Evolutionary conservation across 768 basidiomycete species (phyloP).

Genomic region (Collybiopsis luxurians): DNA sequence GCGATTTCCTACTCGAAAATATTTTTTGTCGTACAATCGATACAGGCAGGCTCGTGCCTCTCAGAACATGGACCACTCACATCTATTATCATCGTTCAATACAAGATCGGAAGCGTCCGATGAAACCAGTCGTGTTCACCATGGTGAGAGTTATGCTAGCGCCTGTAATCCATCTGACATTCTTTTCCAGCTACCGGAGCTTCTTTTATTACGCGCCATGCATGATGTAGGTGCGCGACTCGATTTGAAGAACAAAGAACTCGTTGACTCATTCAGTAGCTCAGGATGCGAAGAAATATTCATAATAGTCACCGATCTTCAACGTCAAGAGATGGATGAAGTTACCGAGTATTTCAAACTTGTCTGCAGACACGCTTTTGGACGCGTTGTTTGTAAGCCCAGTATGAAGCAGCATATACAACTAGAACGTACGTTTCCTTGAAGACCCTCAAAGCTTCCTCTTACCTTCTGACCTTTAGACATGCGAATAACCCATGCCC

Average conservation of each 20-base stretch:
- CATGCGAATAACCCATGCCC: conserved; percentile 65
- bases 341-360: conserved; percentile 77
- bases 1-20: conserved; percentile 76
- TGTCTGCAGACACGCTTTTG: conserved; percentile 63
- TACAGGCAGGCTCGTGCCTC: conserved; percentile 72
- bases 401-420: conserved; percentile 67
- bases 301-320: conserved; percentile 77
- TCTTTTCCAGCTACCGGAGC: conserved; percentile 60
- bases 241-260: background rate
- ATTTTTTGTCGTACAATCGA: conserved; percentile 79
- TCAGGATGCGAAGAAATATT: conserved; percentile 75
- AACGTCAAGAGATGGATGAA: conserved; percentile 79
- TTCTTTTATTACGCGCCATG: conserved; percentile 80
- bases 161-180: conserved; percentile 6
- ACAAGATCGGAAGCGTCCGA: conserved; percentile 66
- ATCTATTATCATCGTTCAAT: conserved; percentile 77
- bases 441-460: conserved; percentile 7
- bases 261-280: background rate
- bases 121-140: conserved; percentile 81
- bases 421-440: conserved; percentile 57
- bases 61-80: conserved; percentile 80
- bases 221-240: conserved; percentile 42
- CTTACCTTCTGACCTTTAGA: conserved; percentile 30
- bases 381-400: conserved; percentile 54
- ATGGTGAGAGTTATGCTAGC: conserved; percentile 47